Evolutionary conservation across 306 rosid species (phyloP), one percentile per base, ranked within the genome.

Genomic region (Lagenaria siceraria): DNA sequence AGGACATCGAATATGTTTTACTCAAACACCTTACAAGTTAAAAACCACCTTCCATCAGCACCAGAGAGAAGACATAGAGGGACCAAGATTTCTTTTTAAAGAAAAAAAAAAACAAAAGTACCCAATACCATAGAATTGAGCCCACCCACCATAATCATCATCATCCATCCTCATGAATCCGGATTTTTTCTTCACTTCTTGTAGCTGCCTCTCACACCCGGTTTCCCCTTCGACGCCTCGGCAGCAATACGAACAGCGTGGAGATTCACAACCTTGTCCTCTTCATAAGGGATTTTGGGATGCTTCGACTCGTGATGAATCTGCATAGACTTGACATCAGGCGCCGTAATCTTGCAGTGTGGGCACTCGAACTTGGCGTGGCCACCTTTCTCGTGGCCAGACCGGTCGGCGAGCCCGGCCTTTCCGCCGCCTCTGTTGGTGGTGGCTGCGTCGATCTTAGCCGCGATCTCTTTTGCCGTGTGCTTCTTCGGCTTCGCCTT

Each of bases 401-500:
- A 22, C 6, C 99, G 89, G 27, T 96, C 99, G 0, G 87, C 88
- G n/a, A 4, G 66, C 4, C 99, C 98, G 0, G 98, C 96, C 81
- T 96, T 96, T 0, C 99, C 99, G 11, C 99, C 99, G 22, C 99
- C 99, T 76, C 99, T 87, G 78, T 92, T 96, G 6, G 99, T 96
- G 2, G 90, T 85, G 2, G 99, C 99, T 1, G 99, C 99, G 64
- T 96, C 99, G 17, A 90, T 75, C 88, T 96, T 92, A 10, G 93
- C 51, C 0, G 87, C 88, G 84, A 96, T 88, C 89, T 96, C 99
- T 88, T 96, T 96, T 7, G 99, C 98, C 13, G 99, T 96, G 82
- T 96, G 99, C 96, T 96, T 96, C 97, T 96, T 96, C 13, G 99
- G 99, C 97, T 96, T 96, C 18, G 99, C 98, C 77, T 96, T 96